phyloP scores from a whole-genome alignment of 345 rosid species.

The Eucalyptus erythrocorys region DNA sequence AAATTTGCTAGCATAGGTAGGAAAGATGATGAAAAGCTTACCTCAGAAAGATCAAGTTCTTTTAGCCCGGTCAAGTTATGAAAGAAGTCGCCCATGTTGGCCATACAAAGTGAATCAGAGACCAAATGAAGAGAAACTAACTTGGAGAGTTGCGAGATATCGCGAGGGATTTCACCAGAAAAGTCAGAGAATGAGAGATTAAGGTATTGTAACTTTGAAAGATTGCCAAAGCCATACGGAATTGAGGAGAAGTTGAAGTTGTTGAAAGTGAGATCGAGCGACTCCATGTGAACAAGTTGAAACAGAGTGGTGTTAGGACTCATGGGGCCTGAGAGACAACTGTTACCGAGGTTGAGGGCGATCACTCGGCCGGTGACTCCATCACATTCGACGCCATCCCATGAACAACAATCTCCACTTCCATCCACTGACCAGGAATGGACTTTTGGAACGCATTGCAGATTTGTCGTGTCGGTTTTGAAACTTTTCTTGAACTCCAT shows the following conservation, averaged over 20 bases:
- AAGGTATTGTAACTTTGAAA: not conserved
- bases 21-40: not conserved
- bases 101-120: not conserved
- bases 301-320: not conserved
- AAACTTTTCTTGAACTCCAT: not conserved
- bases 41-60: not conserved
- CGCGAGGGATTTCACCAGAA: not conserved
- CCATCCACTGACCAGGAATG: not conserved
- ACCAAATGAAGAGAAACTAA: not conserved
- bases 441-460: not conserved
- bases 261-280: not conserved
- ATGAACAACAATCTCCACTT: not conserved
- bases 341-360: not conserved
- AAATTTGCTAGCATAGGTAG: not conserved
- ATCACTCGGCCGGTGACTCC: not conserved
- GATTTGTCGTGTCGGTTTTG: not conserved
- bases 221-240: not conserved
- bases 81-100: not conserved
- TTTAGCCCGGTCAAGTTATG: not conserved
- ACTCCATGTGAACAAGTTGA: not conserved
- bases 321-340: not conserved
- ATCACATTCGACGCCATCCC: not conserved
- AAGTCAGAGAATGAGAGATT: not conserved
- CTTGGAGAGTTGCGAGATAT: not conserved
- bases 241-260: not conserved